A percentile compares a stretch with the other conserved stretches of the same genome.
Evolutionary conservation across 208 protist genomes (phyloP).

Genomic region (Phytomonas sp.): DNA sequence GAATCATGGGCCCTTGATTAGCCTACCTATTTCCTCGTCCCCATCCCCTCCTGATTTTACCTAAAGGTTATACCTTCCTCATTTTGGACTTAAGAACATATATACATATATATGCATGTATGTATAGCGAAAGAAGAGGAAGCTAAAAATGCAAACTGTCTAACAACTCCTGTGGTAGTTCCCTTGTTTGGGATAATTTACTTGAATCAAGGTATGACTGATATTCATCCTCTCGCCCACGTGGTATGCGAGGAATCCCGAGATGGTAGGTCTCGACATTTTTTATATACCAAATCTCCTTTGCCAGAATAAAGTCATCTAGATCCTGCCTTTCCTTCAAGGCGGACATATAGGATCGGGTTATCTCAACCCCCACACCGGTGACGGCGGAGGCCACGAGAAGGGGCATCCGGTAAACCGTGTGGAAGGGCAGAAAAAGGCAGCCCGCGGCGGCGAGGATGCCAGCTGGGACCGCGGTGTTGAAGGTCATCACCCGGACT

Average conservation of each 20-base stretch:
- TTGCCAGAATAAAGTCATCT: slow-evolving; percentile 80
- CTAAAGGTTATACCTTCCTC: neutral
- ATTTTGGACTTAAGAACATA: too few relatives aligned
- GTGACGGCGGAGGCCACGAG: slow-evolving; percentile 56
- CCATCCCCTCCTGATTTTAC: neutral
- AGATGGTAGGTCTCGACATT: slow-evolving; percentile 87
- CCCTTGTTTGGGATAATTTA: slow-evolving; percentile 15
- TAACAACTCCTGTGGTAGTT: slow-evolving; percentile 43
- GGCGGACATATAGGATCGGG: slow-evolving; percentile 68
- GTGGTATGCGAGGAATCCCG: slow-evolving; percentile 63
- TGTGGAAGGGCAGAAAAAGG: slow-evolving; percentile 70
- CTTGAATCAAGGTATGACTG: slow-evolving; percentile 49
- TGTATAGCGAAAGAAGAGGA: slow-evolving; percentile 12
- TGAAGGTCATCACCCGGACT: slow-evolving; percentile 78
- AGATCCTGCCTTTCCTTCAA: slow-evolving; percentile 72
- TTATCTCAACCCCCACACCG: slow-evolving; percentile 62
- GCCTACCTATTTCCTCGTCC: neutral
- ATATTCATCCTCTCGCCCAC: slow-evolving; percentile 62
- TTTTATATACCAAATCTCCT: slow-evolving; percentile 90
- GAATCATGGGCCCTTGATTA: neutral
- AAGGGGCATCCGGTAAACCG: slow-evolving; percentile 68
- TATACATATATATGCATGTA: neutral
- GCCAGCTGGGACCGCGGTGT: slow-evolving; percentile 55
- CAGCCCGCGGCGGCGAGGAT: slow-evolving; percentile 59
- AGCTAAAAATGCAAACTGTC: slow-evolving; percentile 28